Conservation (phyloP, 2,329 filamentous ascomycete genomes). For the Botryotinia calthae region DNA sequence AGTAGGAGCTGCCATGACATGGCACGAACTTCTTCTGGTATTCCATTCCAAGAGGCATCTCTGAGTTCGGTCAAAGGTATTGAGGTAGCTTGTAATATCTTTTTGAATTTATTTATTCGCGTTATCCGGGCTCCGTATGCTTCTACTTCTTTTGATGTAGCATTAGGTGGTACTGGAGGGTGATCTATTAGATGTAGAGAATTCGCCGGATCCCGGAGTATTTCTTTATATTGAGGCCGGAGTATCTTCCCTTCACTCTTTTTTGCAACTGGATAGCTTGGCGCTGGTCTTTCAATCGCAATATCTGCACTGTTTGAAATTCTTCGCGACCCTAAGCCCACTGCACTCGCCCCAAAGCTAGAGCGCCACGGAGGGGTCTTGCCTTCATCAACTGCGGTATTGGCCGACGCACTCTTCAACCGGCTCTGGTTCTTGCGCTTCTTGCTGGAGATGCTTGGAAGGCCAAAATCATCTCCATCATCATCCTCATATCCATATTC, state of each 20-base stretch:
- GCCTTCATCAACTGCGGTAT: conserved; percentile 25
- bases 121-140: conserved; percentile 83
- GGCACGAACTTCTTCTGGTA: conserved; percentile 90
- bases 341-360: conserved; percentile 41
- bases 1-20: conserved; percentile 99
- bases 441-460: conserved; percentile 90
- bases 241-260: conserved; percentile 94
- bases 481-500: conserved; percentile 77
- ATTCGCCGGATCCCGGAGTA: conserved; percentile 85
- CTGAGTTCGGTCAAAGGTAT: conserved; percentile 83
- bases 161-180: conserved; percentile 68
- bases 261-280: conserved; percentile 82
- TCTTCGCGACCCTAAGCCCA: conserved; percentile 48
- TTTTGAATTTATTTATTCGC: conserved; percentile 98
- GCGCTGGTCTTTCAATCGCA: conserved; percentile 79
- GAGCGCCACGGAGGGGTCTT: conserved; percentile 39
- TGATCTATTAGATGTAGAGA: conserved; percentile 93
- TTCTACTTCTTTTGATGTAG: conserved; percentile 79
- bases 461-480: conserved; percentile 90
- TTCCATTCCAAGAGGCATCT: conserved; percentile 86
- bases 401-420: conserved; percentile 40
- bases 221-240: conserved; percentile 95
- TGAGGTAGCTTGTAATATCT: conserved; percentile 85
- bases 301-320: conserved; percentile 90
- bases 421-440: conserved; percentile 59